These are phyloP conservation scores for Solanum megistacrolobum DNA, from an alignment of 257 asterid genomes.

Conservation along the genomic window DNA sequence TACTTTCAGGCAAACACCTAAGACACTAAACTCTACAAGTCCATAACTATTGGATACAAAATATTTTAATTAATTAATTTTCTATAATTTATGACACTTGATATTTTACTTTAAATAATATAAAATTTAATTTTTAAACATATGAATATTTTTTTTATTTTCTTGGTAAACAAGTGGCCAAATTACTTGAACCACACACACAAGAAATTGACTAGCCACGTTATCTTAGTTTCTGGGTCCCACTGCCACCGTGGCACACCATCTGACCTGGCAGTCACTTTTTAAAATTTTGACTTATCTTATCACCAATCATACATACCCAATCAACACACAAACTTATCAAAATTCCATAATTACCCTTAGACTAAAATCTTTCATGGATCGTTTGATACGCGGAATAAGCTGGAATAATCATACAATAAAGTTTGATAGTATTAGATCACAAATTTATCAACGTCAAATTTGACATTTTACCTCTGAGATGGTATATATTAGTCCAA, in stretches of 20 bases:
- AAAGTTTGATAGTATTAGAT: not conserved
- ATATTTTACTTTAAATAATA: not conserved
- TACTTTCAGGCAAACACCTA: not conserved
- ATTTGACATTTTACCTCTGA: not conserved
- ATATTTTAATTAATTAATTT: not conserved
- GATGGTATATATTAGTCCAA: too few species aligned
- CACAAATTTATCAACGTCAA: too few species aligned
- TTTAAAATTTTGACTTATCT: not conserved
- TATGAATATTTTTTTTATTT: not conserved
- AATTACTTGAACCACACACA: constrained; percentile 1
- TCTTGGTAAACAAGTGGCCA: not conserved
- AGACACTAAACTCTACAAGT: not conserved
- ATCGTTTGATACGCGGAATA: not conserved
- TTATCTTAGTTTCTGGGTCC: not conserved
- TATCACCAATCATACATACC: not conserved
- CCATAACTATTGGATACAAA: not conserved
- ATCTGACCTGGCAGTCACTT: not conserved
- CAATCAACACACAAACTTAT: not conserved
- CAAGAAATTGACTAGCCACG: not conserved
- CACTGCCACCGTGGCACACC: not conserved
- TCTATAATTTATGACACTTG: not conserved
- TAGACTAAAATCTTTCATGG: too few species aligned
- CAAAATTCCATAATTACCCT: not conserved
- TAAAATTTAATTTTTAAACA: not conserved
- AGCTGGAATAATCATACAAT: not conserved